Percentiles rank a stretch among this genome's conserved stretches.
Evolutionary conservation across 2,329 filamentous ascomycete species (phyloP).

Genomic region (Hypoxylon sp.): DNA sequence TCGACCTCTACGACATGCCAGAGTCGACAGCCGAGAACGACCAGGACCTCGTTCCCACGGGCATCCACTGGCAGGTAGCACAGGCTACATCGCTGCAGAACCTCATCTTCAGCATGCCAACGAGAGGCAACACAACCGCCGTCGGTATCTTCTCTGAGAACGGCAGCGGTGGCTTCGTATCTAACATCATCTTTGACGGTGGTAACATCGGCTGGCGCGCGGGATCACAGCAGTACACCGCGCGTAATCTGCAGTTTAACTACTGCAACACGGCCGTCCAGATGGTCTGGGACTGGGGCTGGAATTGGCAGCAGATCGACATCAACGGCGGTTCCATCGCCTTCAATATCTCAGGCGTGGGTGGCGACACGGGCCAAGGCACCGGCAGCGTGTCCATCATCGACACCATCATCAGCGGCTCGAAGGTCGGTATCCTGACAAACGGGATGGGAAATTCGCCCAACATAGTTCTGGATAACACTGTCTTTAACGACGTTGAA

Average conservation of each 20-base stretch:
- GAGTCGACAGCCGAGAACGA: not conserved
- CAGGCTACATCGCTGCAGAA: conserved; percentile 61
- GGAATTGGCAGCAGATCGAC: conserved; percentile 45
- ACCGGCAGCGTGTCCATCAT: conserved; percentile 64
- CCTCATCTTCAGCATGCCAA: conserved; percentile 62
- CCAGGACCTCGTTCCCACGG: not conserved
- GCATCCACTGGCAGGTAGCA: not conserved
- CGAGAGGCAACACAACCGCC: conserved; percentile 44
- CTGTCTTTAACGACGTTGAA: conserved; percentile 53
- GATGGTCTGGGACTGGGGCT: conserved; percentile 68
- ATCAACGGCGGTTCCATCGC: conserved; percentile 49
- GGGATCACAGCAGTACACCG: conserved; percentile 64
- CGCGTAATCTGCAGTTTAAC: conserved; percentile 62
- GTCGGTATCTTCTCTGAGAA: conserved; percentile 67
- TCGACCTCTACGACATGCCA: conserved; percentile 46
- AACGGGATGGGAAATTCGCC: conserved; percentile 49
- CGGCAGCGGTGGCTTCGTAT: conserved; percentile 66
- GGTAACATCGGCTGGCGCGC: conserved; percentile 55
- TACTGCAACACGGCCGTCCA: conserved; percentile 61
- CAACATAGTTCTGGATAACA: conserved; percentile 59
- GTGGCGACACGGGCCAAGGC: conserved; percentile 45
- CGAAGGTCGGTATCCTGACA: conserved; percentile 58
- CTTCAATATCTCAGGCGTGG: conserved; percentile 55
- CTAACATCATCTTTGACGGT: conserved; percentile 65
- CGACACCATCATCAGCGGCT: conserved; percentile 59